Base-by-base conservation (phyloP, 352 stramenopile genomes). In the Phytopythium kandeliae region DNA sequence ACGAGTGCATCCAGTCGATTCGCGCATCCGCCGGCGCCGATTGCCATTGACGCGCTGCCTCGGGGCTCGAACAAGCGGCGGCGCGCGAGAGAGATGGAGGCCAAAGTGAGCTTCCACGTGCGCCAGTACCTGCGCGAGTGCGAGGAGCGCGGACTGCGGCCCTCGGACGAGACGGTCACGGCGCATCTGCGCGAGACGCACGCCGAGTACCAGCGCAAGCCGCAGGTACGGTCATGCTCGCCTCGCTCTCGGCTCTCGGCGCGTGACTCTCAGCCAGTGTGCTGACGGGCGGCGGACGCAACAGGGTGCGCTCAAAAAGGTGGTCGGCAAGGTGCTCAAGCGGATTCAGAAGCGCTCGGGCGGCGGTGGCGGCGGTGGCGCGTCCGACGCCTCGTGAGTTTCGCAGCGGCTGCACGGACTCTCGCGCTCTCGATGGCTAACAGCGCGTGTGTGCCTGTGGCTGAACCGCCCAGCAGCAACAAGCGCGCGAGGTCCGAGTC, bases 81-180 rank as follows among this genome's bases (percentile, higher is more conserved):
- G 10, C 41, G 6, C 5, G 41, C 22, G 1, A 5, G 10, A 21
- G 15, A 3, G 35, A 93, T 93, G 84, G 79, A 95, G 65, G 74
- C 78, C 34, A 95, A 95, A 57, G 75, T 95, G 57, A 85, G 69
- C 48, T 95, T 95, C 71, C 81, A 92, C 56, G 82, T 92, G 66
- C 79, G 82, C 7, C 79, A 75, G 46, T 95, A 85, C 58, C 62
- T 95, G 57, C 76, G 75, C 61, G 81, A 92, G 54, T 91, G 79
- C 67, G 81, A 90, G 53, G 73, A 89, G 48, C 65, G 68, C 12
- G 74, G 76, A 38, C 59, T 69, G 22, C 64, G 55, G 17, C 77
- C 81, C 25, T 71, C 65, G 3, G 81, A 95, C 41, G 63, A 80
- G 16, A 86, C 75, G 0, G 67, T 92, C 16, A 74, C 81, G 0